Conservation (phyloP, 106 monocot species). For the Gastrodia elata region DNA sequence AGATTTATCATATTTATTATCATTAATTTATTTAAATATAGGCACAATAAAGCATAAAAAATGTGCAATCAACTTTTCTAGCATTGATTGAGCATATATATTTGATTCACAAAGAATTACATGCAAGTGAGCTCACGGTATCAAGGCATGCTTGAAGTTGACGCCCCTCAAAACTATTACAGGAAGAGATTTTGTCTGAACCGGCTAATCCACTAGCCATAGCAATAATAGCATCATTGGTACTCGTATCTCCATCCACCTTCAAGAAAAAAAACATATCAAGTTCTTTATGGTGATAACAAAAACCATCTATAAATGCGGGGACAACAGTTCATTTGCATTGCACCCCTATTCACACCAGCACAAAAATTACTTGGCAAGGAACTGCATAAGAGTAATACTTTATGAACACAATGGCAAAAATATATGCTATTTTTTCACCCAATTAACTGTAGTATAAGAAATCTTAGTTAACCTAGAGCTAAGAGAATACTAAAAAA, state of each 20-base stretch:
- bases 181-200: constrained; percentile 39
- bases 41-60: background rate
- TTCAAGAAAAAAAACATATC: constrained; percentile 14
- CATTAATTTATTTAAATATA: background rate
- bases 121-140: constrained; percentile 38
- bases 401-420: constrained; percentile 2
- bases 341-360: background rate
- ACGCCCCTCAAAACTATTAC: constrained; percentile 45
- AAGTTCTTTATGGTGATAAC: background rate
- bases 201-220: constrained; percentile 87
- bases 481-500: background rate
- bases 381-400: background rate
- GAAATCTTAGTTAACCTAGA: background rate
- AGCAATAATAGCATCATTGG: constrained; percentile 92
- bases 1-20: background rate
- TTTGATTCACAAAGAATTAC: background rate
- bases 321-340: background rate
- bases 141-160: constrained; percentile 93
- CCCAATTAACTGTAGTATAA: background rate
- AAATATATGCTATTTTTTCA: background rate
- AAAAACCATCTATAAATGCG: background rate
- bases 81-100: background rate
- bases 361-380: background rate
- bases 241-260: constrained; percentile 99
- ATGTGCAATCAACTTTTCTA: background rate